Evolutionary conservation across 2,329 filamentous ascomycete species (phyloP), one percentile per base, ranked within the genome.

Genomic region (Diaporthe helianthi): DNA sequence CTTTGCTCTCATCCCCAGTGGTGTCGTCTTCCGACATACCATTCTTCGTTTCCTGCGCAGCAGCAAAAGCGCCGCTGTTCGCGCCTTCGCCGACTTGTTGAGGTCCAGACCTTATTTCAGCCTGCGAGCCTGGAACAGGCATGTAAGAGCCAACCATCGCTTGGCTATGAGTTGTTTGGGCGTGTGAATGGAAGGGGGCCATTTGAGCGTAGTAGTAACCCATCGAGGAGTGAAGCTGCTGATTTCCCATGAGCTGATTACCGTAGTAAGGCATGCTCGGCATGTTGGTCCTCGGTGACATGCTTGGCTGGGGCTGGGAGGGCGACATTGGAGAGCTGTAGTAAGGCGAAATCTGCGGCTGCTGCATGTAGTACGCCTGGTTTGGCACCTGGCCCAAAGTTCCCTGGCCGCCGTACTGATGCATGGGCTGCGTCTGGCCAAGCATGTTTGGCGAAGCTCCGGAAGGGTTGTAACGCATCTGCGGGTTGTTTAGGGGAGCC

Each of bases 281-380:
- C 74, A 83, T 75, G 65, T 76, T 81, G 61, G 80, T 78, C 51
- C 81, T 79, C 6, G 77, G 76, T 17, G 80, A 73, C 65, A 83
- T 74, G 58, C 68, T 76, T 49, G 72, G 72, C 52, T 76, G 79
- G 58, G 74, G 78, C 51, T 79, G 82, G 72, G 79, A 74, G 22
- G 81, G 77, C 8, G 81, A 73, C 53, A 84, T 73, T 19, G 83
- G 81, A 6, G 77, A 67, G 38, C 76, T 77, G 58, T 85, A 86
- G 70, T 81, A 86, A 15, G 79, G 81, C n/a, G 78, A 74, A 71
- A 83, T 79, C 38, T 82, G 82, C 44, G 76, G 73, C 52, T 83
- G 80, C 10, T 81, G 78, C 65, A 83, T 71, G 71, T 87, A 87
- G 72, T 84, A 87, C 29, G 80, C 80, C 58, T 83, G 83, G 22